Percentiles rank a stretch among this genome's conserved stretches.
Evolutionary conservation across 371 early-diverging fungal genomes (phyloP).

Genomic region (Chytridium lagenaria): DNA sequence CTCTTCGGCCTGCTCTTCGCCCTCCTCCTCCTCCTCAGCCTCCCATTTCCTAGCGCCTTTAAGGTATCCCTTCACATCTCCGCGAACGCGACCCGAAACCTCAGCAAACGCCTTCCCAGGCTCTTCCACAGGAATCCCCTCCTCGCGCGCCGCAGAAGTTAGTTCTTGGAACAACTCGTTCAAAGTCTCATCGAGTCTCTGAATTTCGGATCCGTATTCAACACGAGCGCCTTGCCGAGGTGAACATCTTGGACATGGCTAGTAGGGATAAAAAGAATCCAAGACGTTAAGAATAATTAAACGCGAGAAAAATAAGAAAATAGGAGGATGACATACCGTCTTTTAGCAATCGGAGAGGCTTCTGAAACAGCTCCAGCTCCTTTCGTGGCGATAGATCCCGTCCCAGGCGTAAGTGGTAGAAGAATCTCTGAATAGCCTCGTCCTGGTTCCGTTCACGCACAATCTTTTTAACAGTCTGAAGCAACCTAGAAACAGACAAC

Average conservation of each 20-base stretch:
- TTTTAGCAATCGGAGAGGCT: background rate
- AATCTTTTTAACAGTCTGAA: slow-evolving; percentile 52
- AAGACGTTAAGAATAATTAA: background rate
- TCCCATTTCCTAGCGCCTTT: too few relatives aligned
- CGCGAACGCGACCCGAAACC: background rate
- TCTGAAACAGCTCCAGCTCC: background rate
- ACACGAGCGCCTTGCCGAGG: background rate
- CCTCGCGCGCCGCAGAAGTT: background rate
- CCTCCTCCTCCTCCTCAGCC: slow-evolving; percentile 8
- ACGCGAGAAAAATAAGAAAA: background rate
- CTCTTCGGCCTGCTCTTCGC: background rate
- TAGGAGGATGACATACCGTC: background rate
- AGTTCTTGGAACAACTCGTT: slow-evolving; percentile 4
- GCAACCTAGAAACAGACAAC: slow-evolving; percentile 26
- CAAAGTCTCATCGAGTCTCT: background rate
- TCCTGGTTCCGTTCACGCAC: slow-evolving; percentile 63
- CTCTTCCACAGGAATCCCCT: slow-evolving; percentile 9
- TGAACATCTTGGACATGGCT: slow-evolving; percentile 5
- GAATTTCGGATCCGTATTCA: slow-evolving; percentile 10
- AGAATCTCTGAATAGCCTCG: slow-evolving; percentile 65
- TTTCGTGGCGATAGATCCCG: background rate
- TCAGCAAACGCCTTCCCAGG: background rate
- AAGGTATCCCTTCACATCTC: slow-evolving; percentile 4
- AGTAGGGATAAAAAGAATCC: background rate
- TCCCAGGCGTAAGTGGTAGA: slow-evolving; percentile 51